These are phyloP conservation scores for Coemansia sp. DNA, from an alignment of 192 early-diverging fungal genomes.

Conservation along the genomic window DNA sequence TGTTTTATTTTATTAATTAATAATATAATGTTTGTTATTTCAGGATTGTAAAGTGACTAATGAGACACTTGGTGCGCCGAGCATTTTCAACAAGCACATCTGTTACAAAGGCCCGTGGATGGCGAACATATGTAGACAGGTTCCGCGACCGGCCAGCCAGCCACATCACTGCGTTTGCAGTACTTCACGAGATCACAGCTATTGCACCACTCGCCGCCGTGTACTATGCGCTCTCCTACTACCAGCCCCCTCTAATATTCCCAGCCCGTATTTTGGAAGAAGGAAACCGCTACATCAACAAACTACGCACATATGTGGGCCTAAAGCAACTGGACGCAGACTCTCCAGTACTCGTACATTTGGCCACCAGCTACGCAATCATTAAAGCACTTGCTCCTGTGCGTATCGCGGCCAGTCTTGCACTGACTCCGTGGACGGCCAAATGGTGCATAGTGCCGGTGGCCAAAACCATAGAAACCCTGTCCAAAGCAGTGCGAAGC, in stretches of 20 bases:
- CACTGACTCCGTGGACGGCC: slow-evolving; percentile 34
- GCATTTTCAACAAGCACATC: slow-evolving; percentile 1
- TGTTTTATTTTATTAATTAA: not conserved
- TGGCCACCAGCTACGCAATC: slow-evolving; percentile 77
- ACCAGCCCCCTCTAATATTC: slow-evolving; percentile 62
- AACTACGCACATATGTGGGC: slow-evolving; percentile 58
- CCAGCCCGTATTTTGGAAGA: slow-evolving; percentile 62
- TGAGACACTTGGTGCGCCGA: not conserved
- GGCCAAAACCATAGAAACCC: not conserved
- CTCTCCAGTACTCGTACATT: slow-evolving; percentile 63
- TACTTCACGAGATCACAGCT: slow-evolving; percentile 89
- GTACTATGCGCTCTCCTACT: slow-evolving; percentile 64
- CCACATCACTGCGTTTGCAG: slow-evolving; percentile 69
- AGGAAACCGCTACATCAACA: slow-evolving; percentile 63
- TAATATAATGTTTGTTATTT: not conserved
- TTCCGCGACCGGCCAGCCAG: slow-evolving; percentile 69
- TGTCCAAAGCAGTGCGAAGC: not conserved
- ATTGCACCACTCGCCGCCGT: slow-evolving; percentile 73
- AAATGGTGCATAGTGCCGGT: slow-evolving; percentile 33
- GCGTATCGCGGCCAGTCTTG: slow-evolving; percentile 33
- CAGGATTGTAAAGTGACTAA: too few relatives aligned
- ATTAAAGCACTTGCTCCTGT: slow-evolving; percentile 66
- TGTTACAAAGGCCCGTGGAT: slow-evolving; percentile 8
- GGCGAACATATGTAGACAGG: slow-evolving; percentile 36
- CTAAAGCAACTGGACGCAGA: slow-evolving; percentile 17